Evolutionary conservation across 257 asterid genomes (phyloP), one percentile per base, ranked within the genome.

Genomic region (Sherardia arvensis): DNA sequence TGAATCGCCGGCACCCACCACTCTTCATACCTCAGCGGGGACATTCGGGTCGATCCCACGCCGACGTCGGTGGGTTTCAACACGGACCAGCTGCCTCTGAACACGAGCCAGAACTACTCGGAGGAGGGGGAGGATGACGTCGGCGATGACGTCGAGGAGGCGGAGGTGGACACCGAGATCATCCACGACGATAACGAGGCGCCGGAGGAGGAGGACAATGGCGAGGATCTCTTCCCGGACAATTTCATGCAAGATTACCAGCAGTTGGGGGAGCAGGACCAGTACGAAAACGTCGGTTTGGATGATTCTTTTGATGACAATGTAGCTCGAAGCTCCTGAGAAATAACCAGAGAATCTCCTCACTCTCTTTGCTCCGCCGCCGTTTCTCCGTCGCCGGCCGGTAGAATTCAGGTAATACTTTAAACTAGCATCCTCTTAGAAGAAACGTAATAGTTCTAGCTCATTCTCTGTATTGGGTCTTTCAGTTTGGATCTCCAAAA

Each of bases 221-320:
- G 99, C 17, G 99, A 92, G 74, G 99, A 89, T 45, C 89, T 92
- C 56, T 89, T 92, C 85, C 81, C 87, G 66, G 97, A 92, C 64
- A 81, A 89, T 60, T 92, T 65, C 73, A 74, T 92, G 87, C 87
- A 92, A 27, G 99, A 92, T 70, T n/a, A n/a, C n/a, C n/a, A n/a
- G n/a, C n/a, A n/a, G n/a, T n/a, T n/a, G n/a, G n/a, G n/a, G n/a
- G n/a, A n/a, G n/a, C n/a, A n/a, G n/a, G n/a, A n/a, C n/a, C n/a
- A n/a, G n/a, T n/a, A n/a, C n/a, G n/a, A n/a, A 59, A n/a, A 84
- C 4, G 8, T 82, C 56, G 99, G 97, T n/a, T 74, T 89, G 32
- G 90, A 89, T 71, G 97, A 92, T 63, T 89, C 97, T 17, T 21
- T 84, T 32, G 96, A 82, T 70, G 99, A 92, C 71, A n/a, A n/a